A percentile compares a stretch with the other conserved stretches of the same genome.
Conservation (phyloP, 129 eudicot species). For the Chrysanthemum lavandulifolium region DNA sequence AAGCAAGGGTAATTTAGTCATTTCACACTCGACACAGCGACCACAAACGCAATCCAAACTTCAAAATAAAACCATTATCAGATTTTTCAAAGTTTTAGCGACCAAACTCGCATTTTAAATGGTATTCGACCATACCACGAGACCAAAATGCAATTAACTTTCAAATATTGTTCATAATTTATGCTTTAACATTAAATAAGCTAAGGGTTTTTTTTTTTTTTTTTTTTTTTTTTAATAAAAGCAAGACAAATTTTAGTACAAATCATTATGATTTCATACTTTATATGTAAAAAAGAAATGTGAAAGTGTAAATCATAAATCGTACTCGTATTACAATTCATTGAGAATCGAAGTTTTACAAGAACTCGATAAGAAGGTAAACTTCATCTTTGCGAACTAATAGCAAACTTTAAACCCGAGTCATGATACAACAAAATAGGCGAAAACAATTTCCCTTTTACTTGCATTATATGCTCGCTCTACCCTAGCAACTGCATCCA, state of each 20-base stretch:
- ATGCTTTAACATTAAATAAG: too few species aligned
- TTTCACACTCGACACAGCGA: too few species aligned
- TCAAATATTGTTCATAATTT: too few species aligned
- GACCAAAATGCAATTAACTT: too few species aligned
- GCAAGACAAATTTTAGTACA: conserved; percentile 26
- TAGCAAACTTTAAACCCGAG: conserved; percentile 21
- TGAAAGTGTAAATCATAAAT: conserved; percentile 3
- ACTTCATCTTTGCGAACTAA: conserved; percentile 26
- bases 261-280: neutral
- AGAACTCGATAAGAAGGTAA: conserved; percentile 17
- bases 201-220: too few species aligned
- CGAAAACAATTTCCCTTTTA: conserved; percentile 24
- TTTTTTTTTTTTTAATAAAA: conserved; percentile 26
- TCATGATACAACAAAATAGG: conserved; percentile 25
- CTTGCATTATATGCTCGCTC: conserved; percentile 23
- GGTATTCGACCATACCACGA: too few species aligned
- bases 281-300: neutral
- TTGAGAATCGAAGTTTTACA: conserved; percentile 24
- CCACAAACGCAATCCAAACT: too few species aligned
- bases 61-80: too few species aligned
- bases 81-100: too few species aligned
- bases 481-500: conserved; percentile 38
- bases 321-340: conserved; percentile 23
- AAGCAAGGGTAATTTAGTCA: too few species aligned
- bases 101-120: too few species aligned